Evolutionary conservation across 2,329 filamentous ascomycete genomes (phyloP).

Genomic region (Alternaria burnsii): DNA sequence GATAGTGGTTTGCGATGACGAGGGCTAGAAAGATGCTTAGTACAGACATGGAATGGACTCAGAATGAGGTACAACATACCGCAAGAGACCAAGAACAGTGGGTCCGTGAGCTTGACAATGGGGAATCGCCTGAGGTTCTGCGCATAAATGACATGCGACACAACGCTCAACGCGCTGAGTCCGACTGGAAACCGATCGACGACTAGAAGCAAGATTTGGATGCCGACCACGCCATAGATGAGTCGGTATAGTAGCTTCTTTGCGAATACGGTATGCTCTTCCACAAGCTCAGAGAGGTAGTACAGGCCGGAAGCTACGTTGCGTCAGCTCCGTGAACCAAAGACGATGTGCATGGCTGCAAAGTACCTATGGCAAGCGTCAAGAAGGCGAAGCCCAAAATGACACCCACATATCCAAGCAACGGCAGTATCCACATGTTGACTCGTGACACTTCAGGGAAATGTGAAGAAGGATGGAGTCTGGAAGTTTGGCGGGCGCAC

Average conservation of each 20-base stretch:
- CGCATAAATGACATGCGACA: slow-evolving; percentile 84
- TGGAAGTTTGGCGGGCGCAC: slow-evolving; percentile 15
- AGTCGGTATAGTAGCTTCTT: slow-evolving; percentile 85
- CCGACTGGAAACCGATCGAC: slow-evolving; percentile 86
- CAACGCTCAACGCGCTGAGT: slow-evolving; percentile 77
- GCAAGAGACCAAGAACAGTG: slow-evolving; percentile 85
- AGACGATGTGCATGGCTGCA: not conserved
- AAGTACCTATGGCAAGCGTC: slow-evolving; percentile 85
- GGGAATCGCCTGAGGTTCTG: slow-evolving; percentile 82
- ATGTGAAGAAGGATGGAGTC: slow-evolving; percentile 10
- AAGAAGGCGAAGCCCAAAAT: slow-evolving; percentile 91
- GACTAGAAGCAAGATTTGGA: slow-evolving; percentile 78
- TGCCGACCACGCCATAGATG: slow-evolving; percentile 80
- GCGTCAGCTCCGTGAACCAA: slow-evolving; percentile 9
- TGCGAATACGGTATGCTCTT: slow-evolving; percentile 93
- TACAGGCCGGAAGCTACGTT: slow-evolving; percentile 88
- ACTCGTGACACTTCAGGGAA: slow-evolving; percentile 6
- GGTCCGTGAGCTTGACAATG: slow-evolving; percentile 85
- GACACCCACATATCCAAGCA: slow-evolving; percentile 89
- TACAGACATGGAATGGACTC: not conserved
- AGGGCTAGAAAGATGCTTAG: slow-evolving; percentile 62
- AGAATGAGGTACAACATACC: slow-evolving; percentile 58
- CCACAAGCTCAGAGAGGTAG: slow-evolving; percentile 96
- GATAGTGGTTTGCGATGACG: slow-evolving; percentile 88
- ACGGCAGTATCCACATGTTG: slow-evolving; percentile 92